A percentile compares a stretch with the other conserved stretches of the same genome.
phyloP scores from a whole-genome alignment of 1,139 yeast genomes.

The Eremothecium cymbalariae region DNA sequence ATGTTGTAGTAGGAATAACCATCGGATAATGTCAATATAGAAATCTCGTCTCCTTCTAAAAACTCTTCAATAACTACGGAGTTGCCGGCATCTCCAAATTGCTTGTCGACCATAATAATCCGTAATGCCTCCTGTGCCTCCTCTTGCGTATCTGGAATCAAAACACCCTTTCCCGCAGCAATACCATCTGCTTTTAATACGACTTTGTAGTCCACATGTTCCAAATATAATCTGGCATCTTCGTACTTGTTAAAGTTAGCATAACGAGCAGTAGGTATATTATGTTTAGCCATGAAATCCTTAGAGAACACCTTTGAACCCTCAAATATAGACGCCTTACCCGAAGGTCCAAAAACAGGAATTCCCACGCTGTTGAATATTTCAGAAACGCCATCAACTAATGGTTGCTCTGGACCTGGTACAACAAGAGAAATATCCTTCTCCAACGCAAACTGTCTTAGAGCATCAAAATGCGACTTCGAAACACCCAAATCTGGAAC shows the following conservation, averaged over 20 bases:
- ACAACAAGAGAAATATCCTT: constrained; percentile 66
- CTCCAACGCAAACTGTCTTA: constrained; percentile 61
- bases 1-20: constrained; percentile 87
- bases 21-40: constrained; percentile 85
- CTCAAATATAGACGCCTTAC: constrained; percentile 87
- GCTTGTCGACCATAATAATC: constrained; percentile 82
- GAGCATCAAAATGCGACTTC: constrained; percentile 49
- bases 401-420: constrained; percentile 99
- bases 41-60: constrained; percentile 93
- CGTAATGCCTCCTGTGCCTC: constrained; percentile 82
- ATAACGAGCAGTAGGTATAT: constrained; percentile 90
- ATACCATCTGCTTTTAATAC: constrained; percentile 97
- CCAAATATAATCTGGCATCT: constrained; percentile 64
- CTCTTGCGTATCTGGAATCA: constrained; percentile 75
- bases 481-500: constrained; percentile 55
- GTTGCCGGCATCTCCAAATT: constrained; percentile 90
- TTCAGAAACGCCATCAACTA: constrained; percentile 83
- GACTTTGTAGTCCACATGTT: constrained; percentile 59
- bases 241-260: constrained; percentile 71
- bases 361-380: constrained; percentile 70
- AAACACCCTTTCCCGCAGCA: constrained; percentile 98
- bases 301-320: constrained; percentile 95
- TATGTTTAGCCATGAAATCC: constrained; percentile 84
- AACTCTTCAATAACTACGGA: constrained; percentile 96
- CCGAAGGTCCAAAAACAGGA: constrained; percentile 93